Base-by-base conservation (phyloP, 441 rosid genomes). In the Erodium trifolium region DNA sequence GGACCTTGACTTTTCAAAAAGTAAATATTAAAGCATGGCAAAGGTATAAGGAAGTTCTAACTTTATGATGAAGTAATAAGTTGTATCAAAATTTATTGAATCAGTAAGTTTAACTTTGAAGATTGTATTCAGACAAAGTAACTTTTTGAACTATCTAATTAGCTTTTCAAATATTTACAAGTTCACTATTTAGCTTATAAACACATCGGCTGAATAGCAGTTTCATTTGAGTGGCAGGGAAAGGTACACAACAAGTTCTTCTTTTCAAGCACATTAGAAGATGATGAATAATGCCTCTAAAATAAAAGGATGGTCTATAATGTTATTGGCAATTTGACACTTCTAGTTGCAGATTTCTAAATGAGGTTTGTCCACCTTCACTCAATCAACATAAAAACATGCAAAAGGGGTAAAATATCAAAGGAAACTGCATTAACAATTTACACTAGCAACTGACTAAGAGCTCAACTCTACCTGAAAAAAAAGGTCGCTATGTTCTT, bases 401-500 rank as follows among this genome's bases (percentile, higher is more conserved):
- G 31, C 16, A 64, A 64, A 64, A 64, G 35, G 17, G 17, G 43
- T 5, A 29, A 29, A 64, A 10, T 13, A 34, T 64, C n/a, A 29
- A 29, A 29, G 41, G 43, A n/a, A 64, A 64, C 41, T 29, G 67
- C 19, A 29, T 64, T 34, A 34, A 34, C 67, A 64, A 12, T n/a
- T 64, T 29, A 29, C 43, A 29, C 19, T 12, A 29, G 67, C 67
- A 64, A 64, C 14, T 11, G 35, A 64, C 43, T 64, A 64, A 64
- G 39, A 68, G 65, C 64, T 51, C 67, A 35, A 39, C 67, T 34
- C 63, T 55, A 84, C 99, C 96, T 85, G 88, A 76, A 82, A 87
- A 78, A 87, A 94, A 71, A 81, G 55, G 68, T 53, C 73, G 64
- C 78, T 73, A 78, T 94, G 99, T 63, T 88, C 93, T 78, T 87